Evolutionary conservation across 1,284 basidiomycete species (phyloP).

Genomic region (Xanthoconium separans): DNA sequence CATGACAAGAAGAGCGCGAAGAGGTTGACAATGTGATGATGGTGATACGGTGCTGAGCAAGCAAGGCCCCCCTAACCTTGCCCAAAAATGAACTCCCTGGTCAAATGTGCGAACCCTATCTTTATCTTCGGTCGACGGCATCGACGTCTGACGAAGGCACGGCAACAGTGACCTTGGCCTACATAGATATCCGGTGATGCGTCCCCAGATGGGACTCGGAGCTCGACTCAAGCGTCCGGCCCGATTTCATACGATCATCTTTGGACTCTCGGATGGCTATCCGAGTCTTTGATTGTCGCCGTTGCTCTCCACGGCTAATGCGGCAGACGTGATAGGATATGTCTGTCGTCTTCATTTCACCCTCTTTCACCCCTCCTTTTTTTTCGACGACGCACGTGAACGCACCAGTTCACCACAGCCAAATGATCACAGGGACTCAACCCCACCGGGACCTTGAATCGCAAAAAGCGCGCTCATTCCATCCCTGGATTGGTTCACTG

Average conservation of each 20-base stretch:
- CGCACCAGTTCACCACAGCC: background rate
- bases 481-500: background rate
- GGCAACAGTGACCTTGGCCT: background rate
- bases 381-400: background rate
- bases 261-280: background rate
- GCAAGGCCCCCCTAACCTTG: no score
- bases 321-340: background rate
- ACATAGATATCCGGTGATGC: background rate
- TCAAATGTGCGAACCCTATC: slow-evolving; percentile 5
- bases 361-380: background rate
- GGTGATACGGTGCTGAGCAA: background rate
- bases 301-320: background rate
- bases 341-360: background rate
- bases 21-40: background rate
- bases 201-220: background rate
- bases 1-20: background rate
- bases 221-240: background rate
- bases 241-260: background rate
- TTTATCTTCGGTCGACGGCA: background rate
- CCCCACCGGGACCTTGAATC: background rate
- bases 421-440: background rate
- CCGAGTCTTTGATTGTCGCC: no score
- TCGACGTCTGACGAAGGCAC: background rate
- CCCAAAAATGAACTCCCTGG: background rate
- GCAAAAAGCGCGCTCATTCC: background rate